Percentiles rank a stretch among this genome's conserved stretches.
These are phyloP conservation scores for Trichophyton mentagrophytes DNA, from an alignment of 2,329 filamentous ascomycete species.

Conservation along the genomic window DNA sequence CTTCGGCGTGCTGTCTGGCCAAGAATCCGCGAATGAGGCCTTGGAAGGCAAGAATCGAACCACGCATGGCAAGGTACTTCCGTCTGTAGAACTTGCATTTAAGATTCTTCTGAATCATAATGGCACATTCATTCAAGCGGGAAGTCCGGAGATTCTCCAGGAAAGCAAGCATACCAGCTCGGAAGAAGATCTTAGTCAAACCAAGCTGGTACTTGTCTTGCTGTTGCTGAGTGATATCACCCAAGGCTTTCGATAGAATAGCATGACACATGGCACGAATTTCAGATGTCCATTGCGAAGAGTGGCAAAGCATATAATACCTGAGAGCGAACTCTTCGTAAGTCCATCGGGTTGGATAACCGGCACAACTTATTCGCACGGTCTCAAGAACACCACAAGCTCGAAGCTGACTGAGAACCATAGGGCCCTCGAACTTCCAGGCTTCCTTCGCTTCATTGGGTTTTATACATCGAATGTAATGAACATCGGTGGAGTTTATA, in stretches of 20 bases:
- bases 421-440: slow-evolving; percentile 97
- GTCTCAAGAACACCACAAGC: slow-evolving; percentile 98
- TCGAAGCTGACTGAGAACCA: slow-evolving; percentile 93
- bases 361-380: slow-evolving; percentile 90
- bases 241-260: slow-evolving; percentile 79
- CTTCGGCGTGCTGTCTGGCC: slow-evolving; percentile 63
- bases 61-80: slow-evolving; percentile 75
- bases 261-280: slow-evolving; percentile 89
- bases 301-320: slow-evolving; percentile 96
- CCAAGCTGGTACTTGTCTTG: slow-evolving; percentile 94
- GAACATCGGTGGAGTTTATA: slow-evolving; percentile 94
- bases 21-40: slow-evolving; percentile 63
- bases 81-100: slow-evolving; percentile 89
- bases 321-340: slow-evolving; percentile 96
- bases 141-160: slow-evolving; percentile 86
- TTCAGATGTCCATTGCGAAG: slow-evolving; percentile 79
- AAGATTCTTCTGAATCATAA: slow-evolving; percentile 98
- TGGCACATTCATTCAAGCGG: slow-evolving; percentile 81
- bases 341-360: slow-evolving; percentile 95
- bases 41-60: slow-evolving; percentile 69
- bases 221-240: slow-evolving; percentile 57
- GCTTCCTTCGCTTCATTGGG: slow-evolving; percentile 93
- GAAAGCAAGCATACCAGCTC: slow-evolving; percentile 96
- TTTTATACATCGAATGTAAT: slow-evolving; percentile 98
- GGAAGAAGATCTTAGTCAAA: slow-evolving; percentile 98